Percentiles rank a stretch among this genome's conserved stretches.
Evolutionary conservation across 1,139 yeast genomes (phyloP).

Genomic region (Saccharomyces hybrid): DNA sequence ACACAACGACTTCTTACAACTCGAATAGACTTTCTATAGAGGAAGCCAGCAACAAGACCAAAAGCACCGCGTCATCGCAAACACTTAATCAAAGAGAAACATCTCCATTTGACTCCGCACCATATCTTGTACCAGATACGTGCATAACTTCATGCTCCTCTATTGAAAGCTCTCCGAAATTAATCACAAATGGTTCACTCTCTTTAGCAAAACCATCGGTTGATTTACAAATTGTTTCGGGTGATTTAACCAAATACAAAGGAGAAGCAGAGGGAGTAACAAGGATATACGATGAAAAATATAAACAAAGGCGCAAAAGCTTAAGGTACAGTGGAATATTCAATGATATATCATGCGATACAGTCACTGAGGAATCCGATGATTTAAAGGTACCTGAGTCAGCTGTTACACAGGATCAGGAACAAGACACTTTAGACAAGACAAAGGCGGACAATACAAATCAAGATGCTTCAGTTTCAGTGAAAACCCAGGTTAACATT

Average conservation of each 20-base stretch:
- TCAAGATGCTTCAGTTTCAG: too few species aligned
- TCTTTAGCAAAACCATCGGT: constrained; percentile 31
- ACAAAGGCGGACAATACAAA: neutral
- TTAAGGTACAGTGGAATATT: constrained; percentile 15
- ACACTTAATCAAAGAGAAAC: constrained; percentile 9
- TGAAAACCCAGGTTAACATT: neutral
- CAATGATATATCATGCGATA: constrained; percentile 13
- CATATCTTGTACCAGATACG: constrained; percentile 11
- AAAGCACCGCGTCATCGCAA: constrained; percentile 8
- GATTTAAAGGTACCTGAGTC: neutral
- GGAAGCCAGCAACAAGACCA: constrained; percentile 31
- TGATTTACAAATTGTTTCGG: constrained; percentile 31
- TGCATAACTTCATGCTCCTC: constrained; percentile 9
- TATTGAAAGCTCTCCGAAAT: constrained; percentile 17
- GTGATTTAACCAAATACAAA: constrained; percentile 31
- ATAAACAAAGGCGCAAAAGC: constrained; percentile 15
- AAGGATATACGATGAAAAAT: constrained; percentile 16
- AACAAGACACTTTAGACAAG: neutral
- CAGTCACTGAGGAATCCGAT: constrained; percentile 15
- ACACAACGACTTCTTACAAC: constrained; percentile 57
- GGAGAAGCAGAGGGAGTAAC: constrained; percentile 14
- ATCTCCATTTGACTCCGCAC: constrained; percentile 8
- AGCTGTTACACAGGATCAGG: neutral
- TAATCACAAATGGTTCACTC: constrained; percentile 18
- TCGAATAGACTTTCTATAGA: constrained; percentile 73